Evolutionary conservation across 768 basidiomycete species (phyloP).

Genomic region (Pholiota microspora): DNA sequence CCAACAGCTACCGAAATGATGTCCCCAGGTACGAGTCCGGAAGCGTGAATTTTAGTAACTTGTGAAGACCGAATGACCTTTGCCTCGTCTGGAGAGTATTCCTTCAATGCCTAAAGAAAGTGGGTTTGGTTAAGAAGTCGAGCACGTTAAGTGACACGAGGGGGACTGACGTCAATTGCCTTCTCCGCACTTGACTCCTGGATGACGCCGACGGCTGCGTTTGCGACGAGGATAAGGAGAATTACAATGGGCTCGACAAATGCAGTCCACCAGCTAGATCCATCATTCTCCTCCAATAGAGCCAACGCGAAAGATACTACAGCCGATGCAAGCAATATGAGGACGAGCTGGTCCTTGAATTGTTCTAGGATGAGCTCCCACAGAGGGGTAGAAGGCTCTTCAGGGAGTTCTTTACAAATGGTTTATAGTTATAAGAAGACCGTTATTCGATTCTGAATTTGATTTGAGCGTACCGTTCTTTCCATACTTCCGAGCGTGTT

Average conservation of each 20-base stretch:
- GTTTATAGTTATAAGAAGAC: background rate
- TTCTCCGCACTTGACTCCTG: constrained; percentile 96
- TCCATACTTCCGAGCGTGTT: constrained; percentile 79
- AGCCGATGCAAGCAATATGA: constrained; percentile 93
- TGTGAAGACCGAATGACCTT: constrained; percentile 79
- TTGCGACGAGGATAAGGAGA: constrained; percentile 91
- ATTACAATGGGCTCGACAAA: constrained; percentile 97
- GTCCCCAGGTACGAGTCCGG: constrained; percentile 92
- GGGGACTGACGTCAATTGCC: constrained; percentile 86
- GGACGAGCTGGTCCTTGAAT: constrained; percentile 97
- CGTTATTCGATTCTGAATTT: background rate
- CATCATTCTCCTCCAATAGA: constrained; percentile 75
- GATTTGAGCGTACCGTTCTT: constrained; percentile 63
- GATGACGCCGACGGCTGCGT: constrained; percentile 96
- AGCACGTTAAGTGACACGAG: background rate
- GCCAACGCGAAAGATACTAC: constrained; percentile 92
- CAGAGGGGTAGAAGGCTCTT: constrained; percentile 86
- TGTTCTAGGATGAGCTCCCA: constrained; percentile 98
- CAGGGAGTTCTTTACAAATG: constrained; percentile 71
- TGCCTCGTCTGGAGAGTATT: constrained; percentile 97
- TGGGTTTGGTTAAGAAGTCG: background rate
- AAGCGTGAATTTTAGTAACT: constrained; percentile 73
- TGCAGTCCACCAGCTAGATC: constrained; percentile 68
- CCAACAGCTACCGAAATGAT: constrained; percentile 90
- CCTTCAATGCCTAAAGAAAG: constrained; percentile 76